Base-by-base conservation (phyloP, 306 rosid species). In the Pueraria montana region DNA sequence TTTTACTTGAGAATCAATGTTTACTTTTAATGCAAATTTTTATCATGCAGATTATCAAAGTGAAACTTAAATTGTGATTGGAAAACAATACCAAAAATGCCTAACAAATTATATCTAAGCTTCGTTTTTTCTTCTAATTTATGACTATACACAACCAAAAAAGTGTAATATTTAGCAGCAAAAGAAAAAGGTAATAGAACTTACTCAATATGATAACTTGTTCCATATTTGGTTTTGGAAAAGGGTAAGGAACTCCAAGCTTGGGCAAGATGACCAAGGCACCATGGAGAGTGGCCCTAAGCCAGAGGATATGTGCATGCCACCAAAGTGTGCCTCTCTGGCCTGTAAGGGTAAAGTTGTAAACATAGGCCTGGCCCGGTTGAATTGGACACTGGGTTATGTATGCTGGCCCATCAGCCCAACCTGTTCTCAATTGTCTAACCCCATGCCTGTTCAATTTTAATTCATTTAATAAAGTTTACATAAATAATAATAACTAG, bases 301-400 rank as follows among this genome's bases (percentile, higher is more conserved):
- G 98, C 98, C 98, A 94, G 4, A 90, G 88, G 83, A 94, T 90
- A 77, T 94, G 98, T 16, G 98, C 98, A 61, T 94, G 98, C 95
- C 96, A 94, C 88, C 91, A 87, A 3, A 94, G 92, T 4, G 98
- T 92, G 12, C 98, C 98, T 68, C 98, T 90, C 38, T 94, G 98
- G 17, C 97, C 98, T 11, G 96, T 92, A 69, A 92, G 65, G 65
- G 98, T 94, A 84, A 91, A 92, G 62, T 91, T 94, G 88, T 94
- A 92, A 2, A 84, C 23, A 65, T 74, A 94, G 23, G 76, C 87
- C 7, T 91, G 93, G 1, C 91, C 92, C 0, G 94, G 93, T 79
- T 91, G 93, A 83, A 94, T 92, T 12, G 98, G 98, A 72, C 98
- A 94, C 30, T 94, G 98, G 5, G 98, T 94, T 75, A 94, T 91